Evolutionary conservation across 2,329 filamentous ascomycete species (phyloP), one percentile per base, ranked within the genome.

Genomic region (Colletotrichum sp.): DNA sequence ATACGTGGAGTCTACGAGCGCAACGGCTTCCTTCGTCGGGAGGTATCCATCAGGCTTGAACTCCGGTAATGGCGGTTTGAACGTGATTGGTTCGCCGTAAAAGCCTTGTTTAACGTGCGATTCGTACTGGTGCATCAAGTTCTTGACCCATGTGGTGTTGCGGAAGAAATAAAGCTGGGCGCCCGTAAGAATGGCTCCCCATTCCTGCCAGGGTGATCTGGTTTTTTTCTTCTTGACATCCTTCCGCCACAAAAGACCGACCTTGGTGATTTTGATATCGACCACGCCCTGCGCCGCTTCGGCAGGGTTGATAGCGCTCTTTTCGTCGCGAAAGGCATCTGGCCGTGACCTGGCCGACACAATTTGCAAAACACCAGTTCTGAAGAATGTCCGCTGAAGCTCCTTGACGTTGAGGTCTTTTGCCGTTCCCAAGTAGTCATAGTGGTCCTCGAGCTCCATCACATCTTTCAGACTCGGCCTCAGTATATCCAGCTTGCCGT

Each of bases 131-230:
- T 94, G 91, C 87, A 98, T 96, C 78, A 99, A 85, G 74, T 91
- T 94, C 84, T 98, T 98, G 39, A 98, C 93, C 96, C 97, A 99
- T 25, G 93, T 90, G 7, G 95, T 94, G 82, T 98, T 98, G 74
- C 95, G 93, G 87, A 98, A 99, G 84, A 99, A 95, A 84, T 98
- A 99, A 9, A 99, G 90, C 81, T 98, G 96, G 8, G 97, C 98
- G n/a, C 96, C 95, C 1, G 97, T 99, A 34, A 99, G 90, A 74
- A 99, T 94, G 28, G 96, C 97, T 68, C 97, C 97, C 97, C 97
- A 99, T 89, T 99, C 97, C 82, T 98, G 96, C 97, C 97, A 99
- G 2, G 97, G 96, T 13, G 96, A 98, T 59, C 96, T 91, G 1
- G 96, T 94, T 84, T 98, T 98, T 86, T 97, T 96, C 86, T 96